Evolutionary conservation across 305 asterid species (phyloP).

Genomic region (Nicotiana rustica): DNA sequence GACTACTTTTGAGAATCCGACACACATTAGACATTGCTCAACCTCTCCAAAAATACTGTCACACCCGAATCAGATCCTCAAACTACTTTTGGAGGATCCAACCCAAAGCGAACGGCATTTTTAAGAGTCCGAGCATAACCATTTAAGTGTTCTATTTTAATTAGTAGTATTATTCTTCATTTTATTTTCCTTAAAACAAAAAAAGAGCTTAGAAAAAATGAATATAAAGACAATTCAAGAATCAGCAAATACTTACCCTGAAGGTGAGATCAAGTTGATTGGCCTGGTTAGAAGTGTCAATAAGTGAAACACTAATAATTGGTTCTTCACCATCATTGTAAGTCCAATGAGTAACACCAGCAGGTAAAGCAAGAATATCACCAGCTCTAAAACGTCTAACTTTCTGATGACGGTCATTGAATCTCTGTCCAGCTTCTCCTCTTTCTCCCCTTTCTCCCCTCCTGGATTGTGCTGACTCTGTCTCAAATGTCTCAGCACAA

Average conservation of each 20-base stretch:
- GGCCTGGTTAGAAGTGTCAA: conserved; percentile 55
- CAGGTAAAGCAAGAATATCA: conserved; percentile 63
- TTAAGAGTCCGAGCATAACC: too few relatives aligned
- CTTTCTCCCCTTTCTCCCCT: neutral
- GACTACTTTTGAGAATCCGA: too few relatives aligned
- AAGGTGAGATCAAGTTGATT: conserved; percentile 69
- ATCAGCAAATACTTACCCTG: conserved; percentile 49
- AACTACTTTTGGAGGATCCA: too few relatives aligned
- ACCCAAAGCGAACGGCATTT: too few relatives aligned
- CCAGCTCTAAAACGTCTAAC: conserved; percentile 54
- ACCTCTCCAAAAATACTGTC: too few relatives aligned
- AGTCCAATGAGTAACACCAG: conserved; percentile 64
- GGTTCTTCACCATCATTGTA: conserved; percentile 59
- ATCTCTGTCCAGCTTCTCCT: conserved; percentile 24
- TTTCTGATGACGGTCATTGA: conserved; percentile 63
- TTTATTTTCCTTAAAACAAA: too few relatives aligned
- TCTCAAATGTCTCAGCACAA: conserved; percentile 70
- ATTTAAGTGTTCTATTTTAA: neutral
- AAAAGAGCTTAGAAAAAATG: neutral
- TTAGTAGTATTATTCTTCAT: neutral
- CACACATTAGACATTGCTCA: too few relatives aligned
- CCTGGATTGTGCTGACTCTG: neutral
- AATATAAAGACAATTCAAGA: neutral
- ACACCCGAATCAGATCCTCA: too few relatives aligned
- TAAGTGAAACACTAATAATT: conserved; percentile 59